Conservation (phyloP, 1,139 yeast genomes). For the Kodamaea alishanica region DNA sequence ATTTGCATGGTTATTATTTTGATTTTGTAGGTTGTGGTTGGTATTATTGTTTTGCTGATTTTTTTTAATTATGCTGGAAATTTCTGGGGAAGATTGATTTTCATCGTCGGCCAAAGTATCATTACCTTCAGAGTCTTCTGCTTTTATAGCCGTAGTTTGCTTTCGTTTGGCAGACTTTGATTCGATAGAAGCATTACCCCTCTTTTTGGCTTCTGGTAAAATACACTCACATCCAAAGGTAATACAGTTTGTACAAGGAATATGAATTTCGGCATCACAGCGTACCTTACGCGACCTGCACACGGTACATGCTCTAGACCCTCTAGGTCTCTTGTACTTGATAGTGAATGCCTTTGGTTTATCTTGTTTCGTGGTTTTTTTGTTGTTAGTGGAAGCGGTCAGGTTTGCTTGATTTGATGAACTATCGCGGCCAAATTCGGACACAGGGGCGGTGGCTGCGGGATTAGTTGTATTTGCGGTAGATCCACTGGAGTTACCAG, state of each 20-base stretch:
- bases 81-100: no score
- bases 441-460: slow-evolving; percentile 5
- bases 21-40: neutral
- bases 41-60: neutral
- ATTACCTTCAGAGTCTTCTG: no score
- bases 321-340: slow-evolving; percentile 49
- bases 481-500: neutral
- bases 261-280: slow-evolving; percentile 62
- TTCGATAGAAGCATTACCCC: slow-evolving; percentile 32
- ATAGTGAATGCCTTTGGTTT: slow-evolving; percentile 50
- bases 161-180: slow-evolving; percentile 20
- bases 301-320: slow-evolving; percentile 51
- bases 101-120: no score
- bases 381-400: slow-evolving; percentile 6
- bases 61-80: no score
- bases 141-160: no score
- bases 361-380: slow-evolving; percentile 16
- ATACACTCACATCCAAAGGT: slow-evolving; percentile 74
- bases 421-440: slow-evolving; percentile 2
- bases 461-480: neutral
- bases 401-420: slow-evolving; percentile 2
- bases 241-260: slow-evolving; percentile 74
- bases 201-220: slow-evolving; percentile 55
- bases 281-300: slow-evolving; percentile 74
- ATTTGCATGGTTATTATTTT: neutral